Evolutionary conservation across 1,284 basidiomycete genomes (phyloP).

Genomic region (Fomitopsis betulina): DNA sequence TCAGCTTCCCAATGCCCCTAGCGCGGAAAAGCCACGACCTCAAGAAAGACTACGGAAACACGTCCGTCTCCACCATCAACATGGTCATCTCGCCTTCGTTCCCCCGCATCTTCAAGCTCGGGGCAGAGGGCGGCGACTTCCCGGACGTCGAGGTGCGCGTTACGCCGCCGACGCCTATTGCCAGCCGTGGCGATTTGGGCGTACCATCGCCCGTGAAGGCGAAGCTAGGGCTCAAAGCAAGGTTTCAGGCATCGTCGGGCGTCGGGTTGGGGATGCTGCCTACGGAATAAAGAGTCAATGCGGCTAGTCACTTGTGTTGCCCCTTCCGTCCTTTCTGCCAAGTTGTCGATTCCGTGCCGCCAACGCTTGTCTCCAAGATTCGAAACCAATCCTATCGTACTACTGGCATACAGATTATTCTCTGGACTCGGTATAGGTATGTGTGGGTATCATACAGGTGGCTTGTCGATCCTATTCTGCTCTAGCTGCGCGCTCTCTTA

Average conservation of each 20-base stretch:
- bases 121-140: conserved; percentile 13
- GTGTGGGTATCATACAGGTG: not conserved
- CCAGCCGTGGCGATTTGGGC: not conserved
- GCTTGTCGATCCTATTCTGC: not conserved
- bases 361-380: too few species aligned
- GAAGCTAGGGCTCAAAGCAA: not conserved
- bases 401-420: too few species aligned
- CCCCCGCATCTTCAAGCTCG: conserved; percentile 14
- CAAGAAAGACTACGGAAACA: not conserved
- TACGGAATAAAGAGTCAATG: not conserved
- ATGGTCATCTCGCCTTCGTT: conserved; percentile 14
- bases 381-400: too few species aligned
- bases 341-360: too few species aligned
- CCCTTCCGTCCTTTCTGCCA: too few species aligned
- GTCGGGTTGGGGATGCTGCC: not conserved
- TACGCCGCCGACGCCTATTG: conserved; percentile 19
- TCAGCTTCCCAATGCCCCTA: not conserved
- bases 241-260: not conserved
- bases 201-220: not conserved
- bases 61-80: conserved; percentile 11
- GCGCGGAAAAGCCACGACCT: not conserved
- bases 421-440: too few species aligned
- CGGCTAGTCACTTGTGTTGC: not conserved
- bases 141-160: conserved; percentile 17
- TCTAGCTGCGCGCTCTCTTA: not conserved